Conservation (phyloP, 2,329 filamentous ascomycete species). For the Graphilbum ipis-grandicollis region DNA sequence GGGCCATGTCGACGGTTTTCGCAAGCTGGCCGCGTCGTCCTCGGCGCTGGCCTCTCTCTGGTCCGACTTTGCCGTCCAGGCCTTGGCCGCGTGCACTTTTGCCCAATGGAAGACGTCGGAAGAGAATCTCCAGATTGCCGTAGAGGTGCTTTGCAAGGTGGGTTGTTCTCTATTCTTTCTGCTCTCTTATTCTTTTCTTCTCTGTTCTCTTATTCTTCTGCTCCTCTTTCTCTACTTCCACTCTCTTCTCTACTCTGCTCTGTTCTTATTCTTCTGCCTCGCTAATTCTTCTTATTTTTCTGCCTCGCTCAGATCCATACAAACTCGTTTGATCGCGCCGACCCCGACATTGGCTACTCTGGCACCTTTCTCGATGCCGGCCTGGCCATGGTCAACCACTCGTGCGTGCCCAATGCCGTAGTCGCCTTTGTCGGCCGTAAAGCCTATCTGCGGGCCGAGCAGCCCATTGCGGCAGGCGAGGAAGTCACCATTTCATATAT, state of each 20-base stretch:
- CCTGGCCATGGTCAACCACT: constrained; percentile 45
- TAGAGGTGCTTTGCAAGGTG: constrained; percentile 37
- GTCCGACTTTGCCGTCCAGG: constrained; percentile 30
- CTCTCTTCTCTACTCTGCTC: too few species aligned
- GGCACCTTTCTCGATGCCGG: constrained; percentile 39
- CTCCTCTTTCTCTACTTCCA: too few species aligned
- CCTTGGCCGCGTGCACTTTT: constrained; percentile 30
- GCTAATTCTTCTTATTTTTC: background rate
- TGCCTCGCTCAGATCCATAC: constrained; percentile 31
- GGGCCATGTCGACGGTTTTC: constrained; percentile 25
- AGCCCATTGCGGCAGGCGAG: constrained; percentile 29
- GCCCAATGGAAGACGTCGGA: constrained; percentile 20
- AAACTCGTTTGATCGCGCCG: constrained; percentile 41
- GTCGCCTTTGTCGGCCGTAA: constrained; percentile 36
- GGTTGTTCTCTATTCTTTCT: background rate
- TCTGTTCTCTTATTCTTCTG: background rate
- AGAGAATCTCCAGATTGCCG: constrained; percentile 20
- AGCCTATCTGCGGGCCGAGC: constrained; percentile 32
- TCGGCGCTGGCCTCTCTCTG: constrained; percentile 14
- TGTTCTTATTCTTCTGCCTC: background rate
- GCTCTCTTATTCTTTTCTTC: background rate
- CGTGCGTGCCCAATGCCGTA: constrained; percentile 41
- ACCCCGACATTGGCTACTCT: constrained; percentile 31
- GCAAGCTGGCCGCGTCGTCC: constrained; percentile 5
- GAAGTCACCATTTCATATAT: constrained; percentile 47